A percentile compares a stretch with the other conserved stretches of the same genome.
Conservation (phyloP, 2,329 filamentous ascomycete species). For the Xylariaceae sp. region DNA sequence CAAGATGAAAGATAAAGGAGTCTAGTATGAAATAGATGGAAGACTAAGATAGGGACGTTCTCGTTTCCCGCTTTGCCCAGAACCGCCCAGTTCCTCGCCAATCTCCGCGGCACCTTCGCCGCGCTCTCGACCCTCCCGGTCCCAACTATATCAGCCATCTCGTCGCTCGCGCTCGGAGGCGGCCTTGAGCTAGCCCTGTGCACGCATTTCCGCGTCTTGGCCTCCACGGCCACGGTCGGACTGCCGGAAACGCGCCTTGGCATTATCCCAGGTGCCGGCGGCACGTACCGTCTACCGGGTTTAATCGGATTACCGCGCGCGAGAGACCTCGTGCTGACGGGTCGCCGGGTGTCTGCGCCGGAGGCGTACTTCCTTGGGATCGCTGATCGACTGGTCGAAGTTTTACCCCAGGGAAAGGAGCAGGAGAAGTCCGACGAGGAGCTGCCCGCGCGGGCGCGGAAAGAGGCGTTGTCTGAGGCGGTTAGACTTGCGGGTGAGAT, state of each 20-base stretch:
- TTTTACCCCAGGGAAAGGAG: conserved; percentile 55
- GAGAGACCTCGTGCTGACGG: conserved; percentile 86
- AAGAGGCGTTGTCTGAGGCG: conserved; percentile 66
- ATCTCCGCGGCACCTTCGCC: conserved; percentile 70
- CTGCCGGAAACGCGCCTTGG: conserved; percentile 84
- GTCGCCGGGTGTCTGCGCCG: conserved; percentile 71
- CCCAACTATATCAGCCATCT: conserved; percentile 84
- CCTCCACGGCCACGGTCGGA: conserved; percentile 69
- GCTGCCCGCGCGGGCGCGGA: conserved; percentile 54
- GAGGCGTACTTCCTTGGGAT: conserved; percentile 92
- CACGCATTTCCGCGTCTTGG: conserved; percentile 83
- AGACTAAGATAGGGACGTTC: conserved; percentile 10
- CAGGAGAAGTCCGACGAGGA: conserved; percentile 30
- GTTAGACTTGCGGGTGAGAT: conserved; percentile 77
- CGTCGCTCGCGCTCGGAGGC: conserved; percentile 81
- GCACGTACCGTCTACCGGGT: conserved; percentile 78
- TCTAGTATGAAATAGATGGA: neutral
- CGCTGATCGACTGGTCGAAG: conserved; percentile 82
- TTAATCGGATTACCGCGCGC: conserved; percentile 76
- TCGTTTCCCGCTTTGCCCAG: conserved; percentile 39
- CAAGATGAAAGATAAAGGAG: no score
- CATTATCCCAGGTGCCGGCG: conserved; percentile 91
- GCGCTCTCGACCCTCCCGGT: conserved; percentile 70
- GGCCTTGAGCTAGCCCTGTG: conserved; percentile 88
- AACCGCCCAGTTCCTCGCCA: conserved; percentile 69